Evolutionary conservation across 805 yeast species (phyloP).

Genomic region (Candida odintsovae): DNA sequence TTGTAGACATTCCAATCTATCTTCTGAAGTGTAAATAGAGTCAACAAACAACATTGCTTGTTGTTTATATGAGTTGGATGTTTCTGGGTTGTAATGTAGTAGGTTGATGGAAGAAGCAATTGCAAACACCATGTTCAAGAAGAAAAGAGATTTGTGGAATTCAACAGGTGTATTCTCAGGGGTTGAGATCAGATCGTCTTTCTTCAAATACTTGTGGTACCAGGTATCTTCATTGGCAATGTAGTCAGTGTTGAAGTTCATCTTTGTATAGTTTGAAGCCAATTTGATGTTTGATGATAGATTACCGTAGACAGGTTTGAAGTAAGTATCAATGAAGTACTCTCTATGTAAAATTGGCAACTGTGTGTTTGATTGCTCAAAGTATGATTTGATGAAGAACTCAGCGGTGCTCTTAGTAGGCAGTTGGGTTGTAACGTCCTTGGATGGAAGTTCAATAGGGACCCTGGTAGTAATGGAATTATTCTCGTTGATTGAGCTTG

Average conservation of each 20-base stretch:
- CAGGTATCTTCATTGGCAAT: constrained; percentile 35
- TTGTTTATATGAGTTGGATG: constrained; percentile 63
- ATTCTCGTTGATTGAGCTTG: constrained; percentile 25
- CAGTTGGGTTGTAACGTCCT: constrained; percentile 34
- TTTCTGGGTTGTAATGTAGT: constrained; percentile 55
- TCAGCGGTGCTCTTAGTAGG: constrained; percentile 73
- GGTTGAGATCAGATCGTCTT: constrained; percentile 8
- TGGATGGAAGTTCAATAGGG: constrained; percentile 17
- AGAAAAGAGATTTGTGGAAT: constrained; percentile 54
- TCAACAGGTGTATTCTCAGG: constrained; percentile 40
- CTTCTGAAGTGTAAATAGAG: constrained; percentile 48
- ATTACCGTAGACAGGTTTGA: constrained; percentile 76
- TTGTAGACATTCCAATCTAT: constrained; percentile 67
- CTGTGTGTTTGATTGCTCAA: constrained; percentile 78
- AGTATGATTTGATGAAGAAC: constrained; percentile 54
- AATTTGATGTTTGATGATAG: constrained; percentile 47
- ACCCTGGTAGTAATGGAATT: constrained; percentile 24
- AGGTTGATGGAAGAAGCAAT: constrained; percentile 73
- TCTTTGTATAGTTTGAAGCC: constrained; percentile 51
- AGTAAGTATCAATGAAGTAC: constrained; percentile 57
- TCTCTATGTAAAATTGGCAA: constrained; percentile 82
- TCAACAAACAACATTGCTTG: constrained; percentile 60
- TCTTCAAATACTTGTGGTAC: constrained; percentile 35
- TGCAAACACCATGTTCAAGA: constrained; percentile 73
- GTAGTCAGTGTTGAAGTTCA: constrained; percentile 31